Conservation (phyloP, 352 stramenopile species). For the Nothophytophthora sp. region DNA sequence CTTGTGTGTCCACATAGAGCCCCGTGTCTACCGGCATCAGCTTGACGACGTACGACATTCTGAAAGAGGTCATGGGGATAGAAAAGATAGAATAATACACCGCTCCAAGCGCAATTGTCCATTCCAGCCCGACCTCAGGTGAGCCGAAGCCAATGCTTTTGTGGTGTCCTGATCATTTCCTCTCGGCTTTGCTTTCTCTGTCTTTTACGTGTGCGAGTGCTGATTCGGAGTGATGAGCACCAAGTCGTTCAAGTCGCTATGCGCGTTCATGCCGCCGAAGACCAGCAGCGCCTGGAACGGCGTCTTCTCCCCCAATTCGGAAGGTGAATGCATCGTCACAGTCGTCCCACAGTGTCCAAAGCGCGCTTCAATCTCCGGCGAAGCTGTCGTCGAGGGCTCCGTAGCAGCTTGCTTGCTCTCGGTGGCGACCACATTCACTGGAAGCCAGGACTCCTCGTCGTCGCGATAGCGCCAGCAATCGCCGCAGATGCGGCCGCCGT, state of each 20-base stretch:
- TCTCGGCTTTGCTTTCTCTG: no score
- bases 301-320: conserved; percentile 1
- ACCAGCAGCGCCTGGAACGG: conserved; percentile 34
- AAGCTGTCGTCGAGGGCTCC: not conserved
- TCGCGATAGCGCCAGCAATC: conserved; percentile 54
- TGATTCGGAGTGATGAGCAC: conserved; percentile 27
- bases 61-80: conserved; percentile 85
- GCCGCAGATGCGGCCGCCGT: conserved; percentile 42
- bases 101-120: no score
- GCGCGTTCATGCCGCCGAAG: conserved; percentile 62
- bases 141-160: no score
- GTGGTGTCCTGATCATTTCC: no score
- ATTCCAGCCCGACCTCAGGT: no score
- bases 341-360: conserved; percentile 53
- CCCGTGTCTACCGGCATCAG: conserved; percentile 86
- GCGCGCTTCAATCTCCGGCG: conserved; percentile 15
- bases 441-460: conserved; percentile 45
- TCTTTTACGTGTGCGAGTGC: no score
- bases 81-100: conserved; percentile 68
- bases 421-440: not conserved
- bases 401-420: not conserved
- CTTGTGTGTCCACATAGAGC: conserved; percentile 42
- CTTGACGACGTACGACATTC: conserved; percentile 84
- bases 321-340: conserved; percentile 8
- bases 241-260: conserved; percentile 43